phyloP scores from a whole-genome alignment of 2,329 filamentous ascomycete genomes.

The Daldinia sp. region DNA sequence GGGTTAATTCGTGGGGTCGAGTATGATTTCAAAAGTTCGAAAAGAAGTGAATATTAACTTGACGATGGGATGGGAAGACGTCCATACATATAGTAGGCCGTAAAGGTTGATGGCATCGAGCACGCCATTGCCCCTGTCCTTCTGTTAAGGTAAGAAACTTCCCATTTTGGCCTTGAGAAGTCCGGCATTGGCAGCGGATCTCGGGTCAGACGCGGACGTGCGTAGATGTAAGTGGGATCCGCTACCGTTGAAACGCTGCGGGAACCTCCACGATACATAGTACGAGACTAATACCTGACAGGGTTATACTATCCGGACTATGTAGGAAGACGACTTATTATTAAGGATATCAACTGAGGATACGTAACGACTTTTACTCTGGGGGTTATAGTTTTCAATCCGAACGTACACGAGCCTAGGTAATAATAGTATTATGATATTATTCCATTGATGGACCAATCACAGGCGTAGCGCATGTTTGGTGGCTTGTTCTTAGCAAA shows the following conservation, averaged over 20 bases:
- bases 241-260: background rate
- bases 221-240: background rate
- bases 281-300: background rate
- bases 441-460: no score
- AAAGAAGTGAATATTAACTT: conserved; percentile 12
- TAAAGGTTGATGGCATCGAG: conserved; percentile 33
- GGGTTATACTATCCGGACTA: no score
- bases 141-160: conserved; percentile 8
- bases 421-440: no score
- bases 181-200: conserved; percentile 1
- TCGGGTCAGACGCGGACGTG: background rate
- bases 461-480: background rate
- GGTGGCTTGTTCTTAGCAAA: background rate
- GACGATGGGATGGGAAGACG: conserved; percentile 23
- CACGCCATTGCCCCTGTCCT: conserved; percentile 38
- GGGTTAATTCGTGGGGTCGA: conserved; percentile 16
- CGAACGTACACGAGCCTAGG: no score
- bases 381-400: no score
- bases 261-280: background rate
- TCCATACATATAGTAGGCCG: conserved; percentile 33
- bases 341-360: background rate
- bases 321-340: background rate
- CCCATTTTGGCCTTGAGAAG: conserved; percentile 17
- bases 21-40: background rate
- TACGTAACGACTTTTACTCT: background rate